These are phyloP conservation scores for Daldinia concentrica DNA, from an alignment of 495 filamentous ascomycete species.

Conservation along the genomic window DNA sequence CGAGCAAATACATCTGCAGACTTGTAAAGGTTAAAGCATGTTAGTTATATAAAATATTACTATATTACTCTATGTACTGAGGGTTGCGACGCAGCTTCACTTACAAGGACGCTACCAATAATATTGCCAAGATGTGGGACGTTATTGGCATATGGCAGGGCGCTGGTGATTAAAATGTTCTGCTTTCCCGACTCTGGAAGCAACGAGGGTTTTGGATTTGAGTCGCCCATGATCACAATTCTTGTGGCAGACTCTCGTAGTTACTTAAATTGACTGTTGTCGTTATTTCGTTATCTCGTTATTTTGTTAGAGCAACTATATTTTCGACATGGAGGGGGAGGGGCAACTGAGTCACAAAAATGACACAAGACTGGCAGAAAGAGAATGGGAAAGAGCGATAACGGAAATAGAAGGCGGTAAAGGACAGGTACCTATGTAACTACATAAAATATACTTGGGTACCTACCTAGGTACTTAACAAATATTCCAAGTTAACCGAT, in stretches of 20 bases:
- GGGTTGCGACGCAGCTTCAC: slow-evolving; percentile 66
- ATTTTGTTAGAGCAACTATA: neutral
- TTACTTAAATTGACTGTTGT: too few species aligned
- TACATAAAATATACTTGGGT: neutral
- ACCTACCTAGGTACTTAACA: neutral
- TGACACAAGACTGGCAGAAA: slow-evolving; percentile 29
- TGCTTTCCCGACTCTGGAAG: slow-evolving; percentile 60
- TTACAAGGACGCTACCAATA: slow-evolving; percentile 80
- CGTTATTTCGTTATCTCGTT: neutral
- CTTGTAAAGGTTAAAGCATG: slow-evolving; percentile 12
- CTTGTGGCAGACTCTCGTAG: neutral
- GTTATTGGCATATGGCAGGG: slow-evolving; percentile 93
- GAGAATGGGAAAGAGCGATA: neutral
- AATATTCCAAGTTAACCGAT: too few species aligned
- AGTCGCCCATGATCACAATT: slow-evolving; percentile 30
- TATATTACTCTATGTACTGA: neutral
- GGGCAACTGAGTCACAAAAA: slow-evolving; percentile 43
- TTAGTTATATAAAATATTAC: slow-evolving; percentile 15
- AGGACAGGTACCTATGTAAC: neutral
- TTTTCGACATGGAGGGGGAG: slow-evolving; percentile 36
- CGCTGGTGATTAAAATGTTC: slow-evolving; percentile 69
- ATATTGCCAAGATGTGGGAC: slow-evolving; percentile 96
- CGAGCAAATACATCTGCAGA: slow-evolving; percentile 64
- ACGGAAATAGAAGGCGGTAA: slow-evolving; percentile 31
- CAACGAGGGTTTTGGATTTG: slow-evolving; percentile 18